A percentile compares a stretch with the other conserved stretches of the same genome.
Evolutionary conservation across 805 yeast genomes (phyloP).

Genomic region (Kluyveromyces dobzhanskii): DNA sequence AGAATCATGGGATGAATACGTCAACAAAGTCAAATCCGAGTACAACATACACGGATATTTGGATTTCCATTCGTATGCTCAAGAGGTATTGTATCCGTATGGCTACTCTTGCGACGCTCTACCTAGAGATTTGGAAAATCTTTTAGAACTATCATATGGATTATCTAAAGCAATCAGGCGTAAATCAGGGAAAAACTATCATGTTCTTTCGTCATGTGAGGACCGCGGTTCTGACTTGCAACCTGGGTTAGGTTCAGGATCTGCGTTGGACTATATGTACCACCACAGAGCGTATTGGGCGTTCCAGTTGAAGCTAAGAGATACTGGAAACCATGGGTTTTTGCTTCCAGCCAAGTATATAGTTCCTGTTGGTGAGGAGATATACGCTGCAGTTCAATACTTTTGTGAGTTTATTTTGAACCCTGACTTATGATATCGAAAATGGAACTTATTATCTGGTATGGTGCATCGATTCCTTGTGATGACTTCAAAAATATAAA

Average conservation of each 20-base stretch:
- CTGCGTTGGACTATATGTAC: slow-evolving; percentile 77
- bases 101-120: slow-evolving; percentile 66
- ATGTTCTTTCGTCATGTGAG: slow-evolving; percentile 69
- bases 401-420: slow-evolving; percentile 48
- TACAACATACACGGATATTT: slow-evolving; percentile 67
- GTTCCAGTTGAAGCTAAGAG: slow-evolving; percentile 72
- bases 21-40: slow-evolving; percentile 34
- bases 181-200: slow-evolving; percentile 54
- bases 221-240: slow-evolving; percentile 67
- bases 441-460: no score
- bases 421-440: slow-evolving; percentile 28
- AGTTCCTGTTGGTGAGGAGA: slow-evolving; percentile 68
- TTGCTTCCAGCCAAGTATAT: slow-evolving; percentile 64
- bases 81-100: slow-evolving; percentile 74
- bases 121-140: slow-evolving; percentile 75
- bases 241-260: slow-evolving; percentile 73
- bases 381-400: slow-evolving; percentile 57
- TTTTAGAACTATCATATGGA: slow-evolving; percentile 76
- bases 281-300: slow-evolving; percentile 80
- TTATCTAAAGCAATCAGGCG: slow-evolving; percentile 63
- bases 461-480: no score
- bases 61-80: slow-evolving; percentile 80
- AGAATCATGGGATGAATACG: slow-evolving; percentile 37
- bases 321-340: slow-evolving; percentile 77
- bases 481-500: no score